Base-by-base conservation (phyloP, 2,329 filamentous ascomycete genomes). In the Madurella fahalii region DNA sequence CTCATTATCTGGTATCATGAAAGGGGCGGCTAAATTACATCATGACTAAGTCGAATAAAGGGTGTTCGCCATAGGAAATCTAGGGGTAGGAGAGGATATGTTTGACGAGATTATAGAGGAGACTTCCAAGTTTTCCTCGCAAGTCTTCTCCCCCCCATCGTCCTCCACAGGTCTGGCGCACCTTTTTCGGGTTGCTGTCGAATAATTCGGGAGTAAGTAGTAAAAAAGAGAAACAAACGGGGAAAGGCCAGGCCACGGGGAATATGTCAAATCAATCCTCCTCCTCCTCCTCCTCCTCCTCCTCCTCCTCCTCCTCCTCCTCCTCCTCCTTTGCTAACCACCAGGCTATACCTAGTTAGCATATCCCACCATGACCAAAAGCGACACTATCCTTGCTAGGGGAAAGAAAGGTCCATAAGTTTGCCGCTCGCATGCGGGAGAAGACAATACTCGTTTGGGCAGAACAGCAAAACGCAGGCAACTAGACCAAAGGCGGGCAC, bases 1-100 rank as follows among this genome's bases (percentile, higher is more conserved):
- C 68, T 71, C 69, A 71, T 72, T 71, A 69, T 68, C 64, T 77
- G 74, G 74, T 78, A 78, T 77, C 74, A 73, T 76, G 69, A 72
- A 68, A 71, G 70, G 69, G 67, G 74, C 69, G 71, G 67, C 69
- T 66, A 67, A 71, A 74, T 77, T 77, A 77, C 74, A 76, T 75
- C 69, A 67, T 71, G 68, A 71, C 71, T 74, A 74, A 71, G 67
- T 68, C 68, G 64, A 69, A 70, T 69, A 70, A 69, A 66, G 65
- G 58, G 65, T 63, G 59, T 55, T 66, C 62, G 62, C 68, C 25
- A 25, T 25, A 30, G 20, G 65, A 63, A 65, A 63, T 66, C 63
- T 65, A 66, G 30, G 34, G 46, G 47, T 34, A 31, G 40, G 40
- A 40, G 40, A 43, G 47, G 31, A 31, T 34, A 47, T 37, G 65